Conservation (phyloP, 2,329 filamentous ascomycete species). For the Aspergillus sp. region DNA sequence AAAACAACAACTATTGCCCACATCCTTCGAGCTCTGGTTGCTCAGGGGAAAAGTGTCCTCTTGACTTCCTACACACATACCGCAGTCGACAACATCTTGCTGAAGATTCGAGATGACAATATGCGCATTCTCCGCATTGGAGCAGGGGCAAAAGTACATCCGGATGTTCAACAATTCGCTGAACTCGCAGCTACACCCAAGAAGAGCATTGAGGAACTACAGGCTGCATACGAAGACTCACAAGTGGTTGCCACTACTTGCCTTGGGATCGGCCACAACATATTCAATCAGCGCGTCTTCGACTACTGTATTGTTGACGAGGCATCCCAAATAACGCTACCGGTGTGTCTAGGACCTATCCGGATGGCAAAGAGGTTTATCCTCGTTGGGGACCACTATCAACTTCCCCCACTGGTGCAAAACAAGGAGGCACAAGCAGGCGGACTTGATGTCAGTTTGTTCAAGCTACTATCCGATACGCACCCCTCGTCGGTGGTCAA, state of each 20-base stretch:
- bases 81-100: slow-evolving; percentile 93
- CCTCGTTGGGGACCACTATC: slow-evolving; percentile 93
- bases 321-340: slow-evolving; percentile 94
- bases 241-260: slow-evolving; percentile 94
- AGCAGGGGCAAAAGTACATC: slow-evolving; percentile 79
- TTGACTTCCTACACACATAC: slow-evolving; percentile 96
- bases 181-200: slow-evolving; percentile 73
- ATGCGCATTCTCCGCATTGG: slow-evolving; percentile 84
- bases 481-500: slow-evolving; percentile 88
- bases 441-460: slow-evolving; percentile 87
- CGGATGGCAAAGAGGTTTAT: slow-evolving; percentile 91
- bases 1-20: slow-evolving; percentile 98
- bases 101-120: slow-evolving; percentile 80
- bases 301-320: slow-evolving; percentile 99
- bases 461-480: slow-evolving; percentile 86
- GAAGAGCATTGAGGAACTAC: slow-evolving; percentile 77
- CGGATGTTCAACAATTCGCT: slow-evolving; percentile 82
- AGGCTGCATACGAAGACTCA: slow-evolving; percentile 77
- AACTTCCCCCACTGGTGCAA: slow-evolving; percentile 89
- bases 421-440: slow-evolving; percentile 84
- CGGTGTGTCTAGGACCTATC: slow-evolving; percentile 91
- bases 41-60: slow-evolving; percentile 87
- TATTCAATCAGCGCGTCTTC: slow-evolving; percentile 87
- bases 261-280: slow-evolving; percentile 81
- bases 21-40: slow-evolving; percentile 86